Evolutionary conservation across 768 basidiomycete species (phyloP).

Genomic region (Crassisporium funariophilum): DNA sequence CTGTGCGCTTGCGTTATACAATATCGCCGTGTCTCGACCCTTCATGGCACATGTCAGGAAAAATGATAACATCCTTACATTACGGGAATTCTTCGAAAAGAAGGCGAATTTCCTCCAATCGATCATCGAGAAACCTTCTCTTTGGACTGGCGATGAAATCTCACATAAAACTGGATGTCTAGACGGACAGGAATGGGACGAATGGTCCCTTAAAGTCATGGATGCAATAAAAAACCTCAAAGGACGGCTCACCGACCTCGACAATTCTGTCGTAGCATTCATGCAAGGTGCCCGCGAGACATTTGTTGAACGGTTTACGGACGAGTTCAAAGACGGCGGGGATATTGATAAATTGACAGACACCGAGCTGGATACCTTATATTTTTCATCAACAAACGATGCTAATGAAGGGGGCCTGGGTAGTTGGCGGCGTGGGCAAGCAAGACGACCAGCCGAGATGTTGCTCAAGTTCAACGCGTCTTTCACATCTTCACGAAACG

Average conservation of each 20-base stretch:
- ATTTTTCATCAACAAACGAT: constrained; percentile 27
- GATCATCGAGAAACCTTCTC: constrained; percentile 18
- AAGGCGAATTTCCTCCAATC: constrained; percentile 10
- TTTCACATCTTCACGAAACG: constrained; percentile 5
- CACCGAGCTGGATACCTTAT: constrained; percentile 6
- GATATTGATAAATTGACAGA: constrained; percentile 11
- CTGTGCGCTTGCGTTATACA: constrained; percentile 21
- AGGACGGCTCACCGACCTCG: constrained; percentile 14
- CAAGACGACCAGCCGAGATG: constrained; percentile 4
- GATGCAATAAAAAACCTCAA: constrained; percentile 8
- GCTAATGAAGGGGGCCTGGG: constrained; percentile 28
- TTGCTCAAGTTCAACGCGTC: constrained; percentile 16
- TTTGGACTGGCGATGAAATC: constrained; percentile 13
- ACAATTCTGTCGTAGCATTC: constrained; percentile 16
- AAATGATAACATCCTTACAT: constrained; percentile 23
- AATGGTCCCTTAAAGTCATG: constrained; percentile 9
- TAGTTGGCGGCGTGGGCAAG: constrained; percentile 3
- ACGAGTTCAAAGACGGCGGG: constrained; percentile 24
- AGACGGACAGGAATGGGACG: constrained; percentile 12
- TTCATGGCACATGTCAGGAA: constrained; percentile 24
- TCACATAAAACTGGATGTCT: constrained; percentile 10
- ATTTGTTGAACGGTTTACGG: constrained; percentile 23
- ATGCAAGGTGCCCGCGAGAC: constrained; percentile 20
- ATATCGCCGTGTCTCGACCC: constrained; percentile 21
- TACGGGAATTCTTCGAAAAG: constrained; percentile 20